Percentiles rank a stretch among this genome's conserved stretches.
phyloP scores from a whole-genome alignment of 2,329 filamentous ascomycete genomes.

The Pyrenochaeta sp. region DNA sequence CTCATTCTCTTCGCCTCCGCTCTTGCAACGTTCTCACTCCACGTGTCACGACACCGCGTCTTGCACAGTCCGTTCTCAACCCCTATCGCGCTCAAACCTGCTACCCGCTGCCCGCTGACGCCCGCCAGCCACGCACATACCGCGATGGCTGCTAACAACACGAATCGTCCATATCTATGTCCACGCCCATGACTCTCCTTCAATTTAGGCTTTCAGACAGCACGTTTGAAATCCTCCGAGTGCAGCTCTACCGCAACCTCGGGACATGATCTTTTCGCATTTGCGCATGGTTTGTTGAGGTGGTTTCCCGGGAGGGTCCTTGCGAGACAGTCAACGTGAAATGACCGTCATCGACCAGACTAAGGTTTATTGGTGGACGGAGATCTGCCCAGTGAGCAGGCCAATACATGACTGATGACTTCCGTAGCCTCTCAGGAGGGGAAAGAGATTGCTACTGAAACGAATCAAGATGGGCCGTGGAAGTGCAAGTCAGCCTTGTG shows the following conservation, averaged over 20 bases:
- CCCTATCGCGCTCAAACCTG: conserved; percentile 2
- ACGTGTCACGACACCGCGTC: conserved; percentile 4
- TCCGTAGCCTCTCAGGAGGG: not conserved
- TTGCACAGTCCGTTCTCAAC: not conserved
- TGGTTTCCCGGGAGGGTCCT: not conserved
- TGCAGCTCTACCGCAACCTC: conserved; percentile 12
- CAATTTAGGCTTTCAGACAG: conserved; percentile 6
- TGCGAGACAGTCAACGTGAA: conserved; percentile 13
- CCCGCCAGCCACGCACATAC: conserved; percentile 2
- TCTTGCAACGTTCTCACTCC: conserved; percentile 12
- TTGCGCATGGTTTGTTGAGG: conserved; percentile 5
- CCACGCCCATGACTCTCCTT: conserved; percentile 7
- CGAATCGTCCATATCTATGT: not conserved
- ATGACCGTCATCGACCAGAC: not conserved
- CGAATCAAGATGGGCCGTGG: not conserved
- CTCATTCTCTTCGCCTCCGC: conserved; percentile 5
- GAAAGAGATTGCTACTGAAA: conserved; percentile 5
- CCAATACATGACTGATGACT: conserved; percentile 11
- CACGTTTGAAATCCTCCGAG: conserved; percentile 21
- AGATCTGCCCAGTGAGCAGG: not conserved
- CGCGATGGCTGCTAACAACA: conserved; percentile 2
- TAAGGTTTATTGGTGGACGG: conserved; percentile 5
- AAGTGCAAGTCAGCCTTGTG: conserved; percentile 4
- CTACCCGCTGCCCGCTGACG: conserved; percentile 11
- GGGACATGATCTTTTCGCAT: conserved; percentile 4